Percentiles rank a stretch among this genome's conserved stretches.
Conservation (phyloP, 257 asterid genomes). For the Solanum piurae region DNA sequence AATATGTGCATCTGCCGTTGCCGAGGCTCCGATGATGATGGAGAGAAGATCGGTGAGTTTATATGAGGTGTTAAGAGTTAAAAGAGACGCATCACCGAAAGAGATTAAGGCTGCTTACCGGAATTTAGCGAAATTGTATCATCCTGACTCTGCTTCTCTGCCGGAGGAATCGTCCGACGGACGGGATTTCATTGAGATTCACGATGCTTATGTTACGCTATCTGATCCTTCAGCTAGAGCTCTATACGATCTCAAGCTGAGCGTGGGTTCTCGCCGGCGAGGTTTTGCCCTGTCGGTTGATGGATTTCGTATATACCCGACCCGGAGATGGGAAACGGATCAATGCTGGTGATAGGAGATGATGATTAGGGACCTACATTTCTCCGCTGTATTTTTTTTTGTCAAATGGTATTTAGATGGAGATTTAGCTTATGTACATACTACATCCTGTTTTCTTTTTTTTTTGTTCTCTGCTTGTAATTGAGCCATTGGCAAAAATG, state of each 20-base stretch:
- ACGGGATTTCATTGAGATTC: slow-evolving; percentile 64
- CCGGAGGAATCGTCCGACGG: slow-evolving; percentile 36
- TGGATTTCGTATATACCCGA: slow-evolving; percentile 26
- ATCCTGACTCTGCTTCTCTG: slow-evolving; percentile 39
- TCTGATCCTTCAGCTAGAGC: slow-evolving; percentile 76
- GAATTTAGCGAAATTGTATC: slow-evolving; percentile 70
- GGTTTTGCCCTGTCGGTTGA: slow-evolving; percentile 1
- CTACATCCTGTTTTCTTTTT: neutral
- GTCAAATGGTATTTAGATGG: neutral
- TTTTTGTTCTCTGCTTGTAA: neutral
- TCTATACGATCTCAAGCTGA: slow-evolving; percentile 45
- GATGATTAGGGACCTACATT: neutral
- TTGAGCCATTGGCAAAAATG: neutral
- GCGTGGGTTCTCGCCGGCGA: slow-evolving; percentile 13
- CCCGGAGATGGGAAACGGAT: slow-evolving; percentile 94
- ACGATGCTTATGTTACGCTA: slow-evolving; percentile 58
- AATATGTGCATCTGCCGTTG: neutral
- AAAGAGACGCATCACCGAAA: slow-evolving; percentile 45
- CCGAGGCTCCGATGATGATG: neutral
- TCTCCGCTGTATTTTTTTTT: neutral
- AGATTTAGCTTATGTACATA: slow-evolving; percentile 1
- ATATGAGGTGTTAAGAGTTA: slow-evolving; percentile 63
- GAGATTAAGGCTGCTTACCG: slow-evolving; percentile 90
- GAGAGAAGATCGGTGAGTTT: slow-evolving; percentile 23
- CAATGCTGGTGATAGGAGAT: slow-evolving; percentile 71